A percentile compares a stretch with the other conserved stretches of the same genome.
phyloP scores from a whole-genome alignment of 2,329 filamentous ascomycete genomes.

The Colletotrichum sidae region DNA sequence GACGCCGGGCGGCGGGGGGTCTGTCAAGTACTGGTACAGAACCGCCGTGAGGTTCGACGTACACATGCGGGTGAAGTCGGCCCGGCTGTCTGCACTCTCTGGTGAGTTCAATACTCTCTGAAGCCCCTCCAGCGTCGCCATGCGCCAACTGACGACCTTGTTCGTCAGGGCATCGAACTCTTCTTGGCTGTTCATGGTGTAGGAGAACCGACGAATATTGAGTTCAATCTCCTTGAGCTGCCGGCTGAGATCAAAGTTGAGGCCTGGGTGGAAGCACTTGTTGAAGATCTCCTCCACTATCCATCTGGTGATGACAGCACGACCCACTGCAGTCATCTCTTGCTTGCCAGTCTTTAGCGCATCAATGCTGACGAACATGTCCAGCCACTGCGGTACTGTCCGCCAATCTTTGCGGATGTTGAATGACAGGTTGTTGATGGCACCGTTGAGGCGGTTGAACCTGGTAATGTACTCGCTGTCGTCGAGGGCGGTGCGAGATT shows the following conservation, averaged over 20 bases:
- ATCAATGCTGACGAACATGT: constrained; percentile 83
- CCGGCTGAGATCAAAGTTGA: constrained; percentile 80
- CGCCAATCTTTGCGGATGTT: constrained; percentile 97
- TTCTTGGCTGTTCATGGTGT: constrained; percentile 80
- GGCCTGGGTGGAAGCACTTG: constrained; percentile 89
- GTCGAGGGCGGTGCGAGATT: constrained; percentile 93
- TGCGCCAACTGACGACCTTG: constrained; percentile 92
- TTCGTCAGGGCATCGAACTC: constrained; percentile 89
- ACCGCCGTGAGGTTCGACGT: constrained; percentile 76
- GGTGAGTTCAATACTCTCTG: constrained; percentile 75
- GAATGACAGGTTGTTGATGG: constrained; percentile 94
- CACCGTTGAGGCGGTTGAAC: constrained; percentile 91
- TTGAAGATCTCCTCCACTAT: constrained; percentile 92
- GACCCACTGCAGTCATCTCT: constrained; percentile 96
- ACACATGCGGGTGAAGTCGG: constrained; percentile 76
- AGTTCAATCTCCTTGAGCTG: constrained; percentile 88
- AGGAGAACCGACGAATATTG: constrained; percentile 84
- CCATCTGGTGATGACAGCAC: constrained; percentile 90
- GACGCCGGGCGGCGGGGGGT: constrained; percentile 83
- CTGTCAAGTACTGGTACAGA: constrained; percentile 79
- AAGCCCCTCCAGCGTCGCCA: constrained; percentile 93
- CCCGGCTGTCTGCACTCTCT: constrained; percentile 73
- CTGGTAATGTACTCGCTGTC: constrained; percentile 93
- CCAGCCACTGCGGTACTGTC: constrained; percentile 82
- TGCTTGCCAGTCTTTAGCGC: constrained; percentile 89